These are phyloP conservation scores for Saururus chinensis DNA, from an alignment of 164 flowering plant genomes.

Conservation along the genomic window DNA sequence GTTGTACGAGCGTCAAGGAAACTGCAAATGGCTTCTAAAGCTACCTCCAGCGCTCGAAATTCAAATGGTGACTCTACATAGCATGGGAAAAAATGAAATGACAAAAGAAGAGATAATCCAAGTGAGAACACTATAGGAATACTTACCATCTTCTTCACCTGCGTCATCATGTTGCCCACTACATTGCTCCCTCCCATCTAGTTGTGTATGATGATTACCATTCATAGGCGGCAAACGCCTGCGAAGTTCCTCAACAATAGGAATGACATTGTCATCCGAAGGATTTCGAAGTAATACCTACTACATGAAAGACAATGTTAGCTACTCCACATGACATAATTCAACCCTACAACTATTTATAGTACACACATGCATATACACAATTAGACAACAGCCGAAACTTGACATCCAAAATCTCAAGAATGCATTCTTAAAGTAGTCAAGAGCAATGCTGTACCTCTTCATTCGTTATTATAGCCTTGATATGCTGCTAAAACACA, in stretches of 20 bases:
- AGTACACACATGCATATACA: no score
- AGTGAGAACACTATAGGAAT: neutral
- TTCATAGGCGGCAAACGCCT: conserved; percentile 52
- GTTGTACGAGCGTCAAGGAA: conserved; percentile 87
- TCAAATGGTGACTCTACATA: conserved; percentile 89
- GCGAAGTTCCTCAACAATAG: conserved; percentile 82
- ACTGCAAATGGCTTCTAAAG: conserved; percentile 86
- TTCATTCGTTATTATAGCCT: conserved; percentile 87
- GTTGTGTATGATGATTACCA: conserved; percentile 22
- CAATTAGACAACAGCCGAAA: neutral
- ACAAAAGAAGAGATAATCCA: neutral
- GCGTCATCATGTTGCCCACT: conserved; percentile 50
- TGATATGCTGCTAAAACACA: conserved; percentile 63
- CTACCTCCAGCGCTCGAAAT: conserved; percentile 91
- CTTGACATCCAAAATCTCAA: neutral
- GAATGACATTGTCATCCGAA: conserved; percentile 68
- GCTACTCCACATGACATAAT: neutral
- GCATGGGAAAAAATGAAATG: conserved; percentile 1
- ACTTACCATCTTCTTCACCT: conserved; percentile 64
- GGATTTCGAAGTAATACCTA: conserved; percentile 92
- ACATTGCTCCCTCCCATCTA: conserved; percentile 37
- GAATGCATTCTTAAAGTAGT: neutral
- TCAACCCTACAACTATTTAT: no score
- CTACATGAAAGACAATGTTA: conserved; percentile 1
- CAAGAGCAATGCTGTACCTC: conserved; percentile 38